Conservation (phyloP, 2,329 filamentous ascomycete genomes). For the Fusarium secorum region DNA sequence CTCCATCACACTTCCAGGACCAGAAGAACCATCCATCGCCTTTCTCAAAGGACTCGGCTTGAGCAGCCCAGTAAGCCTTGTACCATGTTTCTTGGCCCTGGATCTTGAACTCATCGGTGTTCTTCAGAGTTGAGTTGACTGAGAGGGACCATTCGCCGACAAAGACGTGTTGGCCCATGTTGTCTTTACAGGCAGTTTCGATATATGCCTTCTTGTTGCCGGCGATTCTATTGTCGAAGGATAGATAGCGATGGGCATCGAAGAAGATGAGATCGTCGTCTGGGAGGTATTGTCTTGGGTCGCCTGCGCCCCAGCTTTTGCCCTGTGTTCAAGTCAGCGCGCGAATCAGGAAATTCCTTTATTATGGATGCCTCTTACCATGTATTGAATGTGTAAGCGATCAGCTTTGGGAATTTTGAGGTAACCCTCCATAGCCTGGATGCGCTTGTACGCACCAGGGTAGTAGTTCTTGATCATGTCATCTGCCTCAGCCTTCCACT, state of each 20-base stretch:
- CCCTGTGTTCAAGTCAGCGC: not conserved
- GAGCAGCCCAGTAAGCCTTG: conserved; percentile 63
- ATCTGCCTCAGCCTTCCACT: conserved; percentile 13
- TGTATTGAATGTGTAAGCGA: conserved; percentile 60
- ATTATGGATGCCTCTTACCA: no score
- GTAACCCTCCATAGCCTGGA: conserved; percentile 57
- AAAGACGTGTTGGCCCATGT: conserved; percentile 55
- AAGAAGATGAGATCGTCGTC: conserved; percentile 57
- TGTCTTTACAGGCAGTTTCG: conserved; percentile 56
- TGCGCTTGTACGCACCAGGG: conserved; percentile 43
- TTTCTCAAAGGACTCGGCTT: conserved; percentile 63
- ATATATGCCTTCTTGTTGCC: conserved; percentile 60
- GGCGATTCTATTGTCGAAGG: conserved; percentile 57
- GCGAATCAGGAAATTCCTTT: no score
- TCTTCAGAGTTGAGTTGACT: conserved; percentile 58
- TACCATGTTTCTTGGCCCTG: conserved; percentile 59
- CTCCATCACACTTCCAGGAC: conserved; percentile 63
- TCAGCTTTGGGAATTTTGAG: conserved; percentile 53
- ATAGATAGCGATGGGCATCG: conserved; percentile 67
- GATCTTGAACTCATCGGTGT: conserved; percentile 53
- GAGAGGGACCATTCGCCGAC: conserved; percentile 67
- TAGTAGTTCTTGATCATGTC: conserved; percentile 42
- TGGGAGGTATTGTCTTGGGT: conserved; percentile 57
- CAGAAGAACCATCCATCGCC: conserved; percentile 66
- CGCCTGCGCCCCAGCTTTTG: conserved; percentile 60